Evolutionary conservation across 1,284 basidiomycete genomes (phyloP), one percentile per base, ranked within the genome.

Genomic region (Melampsora americana): DNA sequence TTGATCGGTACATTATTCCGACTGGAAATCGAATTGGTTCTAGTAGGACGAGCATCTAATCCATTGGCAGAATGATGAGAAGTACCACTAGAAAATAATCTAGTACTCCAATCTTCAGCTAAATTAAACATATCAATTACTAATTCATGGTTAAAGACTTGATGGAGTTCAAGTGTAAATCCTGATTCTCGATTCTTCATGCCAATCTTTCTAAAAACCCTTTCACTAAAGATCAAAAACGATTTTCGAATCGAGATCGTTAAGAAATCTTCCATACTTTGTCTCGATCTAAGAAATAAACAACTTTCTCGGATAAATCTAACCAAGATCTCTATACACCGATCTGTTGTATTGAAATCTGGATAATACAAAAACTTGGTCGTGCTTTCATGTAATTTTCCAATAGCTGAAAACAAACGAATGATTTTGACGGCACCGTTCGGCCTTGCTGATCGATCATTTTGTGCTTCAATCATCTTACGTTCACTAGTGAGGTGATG

Each of bases 381-480:
- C 2, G 73, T 76, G 7, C 65, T 68, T 76, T 76, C 73, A 46
- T 76, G 73, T 46, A 76, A 59, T 42, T 76, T 69, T 14, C 73
- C 66, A 20, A 76, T 76, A 3, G 73, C 73, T 12, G 66, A 69
- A 62, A 69, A 69, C n/a, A 76, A 65, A 42, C 66, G 59, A 46
- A 69, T 62, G 60, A 76, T 76, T 28, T 76, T 76, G 1, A 62
- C 66, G 1, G 66, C 64, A 2, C 73, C 66, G 6, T 76, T 68
- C 4, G 73, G 59, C 42, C 66, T 66, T 46, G 73, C 73, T 18
- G 60, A 69, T 32, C 66, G 73, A 56, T 69, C 73, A 35, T 76
- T 76, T 56, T 76, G 73, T 28, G 73, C 73, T 20, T 69, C 73
- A n/a, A 76, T 69, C 73, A 76, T 76, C 48, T 76, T 76, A 11